phyloP scores from a whole-genome alignment of 2,329 filamentous ascomycete species.

The Botryotinia calthae region DNA sequence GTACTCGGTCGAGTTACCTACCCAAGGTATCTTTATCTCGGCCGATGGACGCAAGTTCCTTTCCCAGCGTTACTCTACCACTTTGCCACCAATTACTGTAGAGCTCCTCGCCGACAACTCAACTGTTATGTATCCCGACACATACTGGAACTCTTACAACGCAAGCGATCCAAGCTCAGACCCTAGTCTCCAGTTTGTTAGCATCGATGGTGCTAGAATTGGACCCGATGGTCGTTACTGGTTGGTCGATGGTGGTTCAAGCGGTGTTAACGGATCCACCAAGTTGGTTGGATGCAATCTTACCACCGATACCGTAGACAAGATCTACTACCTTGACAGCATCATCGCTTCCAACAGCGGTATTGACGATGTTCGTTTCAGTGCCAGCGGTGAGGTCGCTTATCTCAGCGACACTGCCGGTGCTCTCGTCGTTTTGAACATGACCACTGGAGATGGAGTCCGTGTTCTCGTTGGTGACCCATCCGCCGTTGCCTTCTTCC shows the following conservation, averaged over 20 bases:
- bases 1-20: neutral
- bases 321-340: slow-evolving; percentile 40
- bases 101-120: neutral
- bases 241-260: slow-evolving; percentile 6
- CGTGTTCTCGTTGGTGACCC: slow-evolving; percentile 36
- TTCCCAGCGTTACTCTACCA: neutral
- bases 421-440: slow-evolving; percentile 35
- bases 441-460: slow-evolving; percentile 32
- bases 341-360: slow-evolving; percentile 35
- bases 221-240: neutral
- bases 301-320: slow-evolving; percentile 36
- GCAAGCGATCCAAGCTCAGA: neutral
- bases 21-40: slow-evolving; percentile 1
- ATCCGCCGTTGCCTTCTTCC: slow-evolving; percentile 34
- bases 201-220: neutral
- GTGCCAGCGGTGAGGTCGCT: slow-evolving; percentile 54
- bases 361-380: slow-evolving; percentile 42
- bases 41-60: neutral
- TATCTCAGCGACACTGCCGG: slow-evolving; percentile 75
- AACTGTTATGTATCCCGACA: neutral
- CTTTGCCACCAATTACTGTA: neutral
- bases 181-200: neutral
- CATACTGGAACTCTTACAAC: neutral
- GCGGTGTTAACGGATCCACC: slow-evolving; percentile 22
- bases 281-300: slow-evolving; percentile 38